Percentiles rank a stretch among this genome's conserved stretches.
Evolutionary conservation across 495 filamentous ascomycete genomes (phyloP).

Genomic region (Parathielavia appendiculata): DNA sequence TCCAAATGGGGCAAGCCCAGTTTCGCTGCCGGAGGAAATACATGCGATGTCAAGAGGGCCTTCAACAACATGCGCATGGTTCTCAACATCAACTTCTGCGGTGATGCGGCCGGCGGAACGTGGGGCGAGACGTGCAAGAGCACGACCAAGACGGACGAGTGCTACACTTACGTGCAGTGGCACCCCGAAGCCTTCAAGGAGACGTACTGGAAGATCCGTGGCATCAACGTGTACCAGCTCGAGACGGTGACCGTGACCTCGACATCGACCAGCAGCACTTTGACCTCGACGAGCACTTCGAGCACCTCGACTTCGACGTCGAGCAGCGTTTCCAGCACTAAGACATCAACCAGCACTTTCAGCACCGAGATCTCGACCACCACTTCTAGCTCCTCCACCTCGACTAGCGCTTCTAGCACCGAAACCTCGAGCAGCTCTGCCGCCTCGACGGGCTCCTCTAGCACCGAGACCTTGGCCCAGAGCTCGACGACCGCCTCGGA

Average conservation of each 20-base stretch:
- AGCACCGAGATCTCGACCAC: slow-evolving; percentile 9
- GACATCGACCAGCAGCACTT: slow-evolving; percentile 31
- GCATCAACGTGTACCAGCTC: slow-evolving; percentile 50
- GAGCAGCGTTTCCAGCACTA: slow-evolving; percentile 18
- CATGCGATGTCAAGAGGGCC: slow-evolving; percentile 41
- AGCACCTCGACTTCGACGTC: slow-evolving; percentile 15
- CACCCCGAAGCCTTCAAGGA: slow-evolving; percentile 52
- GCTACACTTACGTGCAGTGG: slow-evolving; percentile 53
- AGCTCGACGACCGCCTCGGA: slow-evolving; percentile 20
- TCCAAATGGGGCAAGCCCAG: slow-evolving; percentile 60
- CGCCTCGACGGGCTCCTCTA: slow-evolving; percentile 16
- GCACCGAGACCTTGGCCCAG: slow-evolving; percentile 9
- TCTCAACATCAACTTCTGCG: slow-evolving; percentile 49
- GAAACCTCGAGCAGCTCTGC: slow-evolving; percentile 13
- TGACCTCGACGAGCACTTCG: slow-evolving; percentile 34
- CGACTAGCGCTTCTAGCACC: slow-evolving; percentile 24
- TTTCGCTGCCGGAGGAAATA: slow-evolving; percentile 42
- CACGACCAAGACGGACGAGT: slow-evolving; percentile 32
- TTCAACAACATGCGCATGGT: slow-evolving; percentile 47
- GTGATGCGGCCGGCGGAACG: slow-evolving; percentile 36
- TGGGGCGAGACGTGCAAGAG: slow-evolving; percentile 24
- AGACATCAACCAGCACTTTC: slow-evolving; percentile 21
- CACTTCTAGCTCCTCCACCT: slow-evolving; percentile 1
- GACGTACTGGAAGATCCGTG: slow-evolving; percentile 51
- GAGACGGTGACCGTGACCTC: slow-evolving; percentile 16